Base-by-base conservation (phyloP, 768 basidiomycete genomes). In the Leccinum boreale region DNA sequence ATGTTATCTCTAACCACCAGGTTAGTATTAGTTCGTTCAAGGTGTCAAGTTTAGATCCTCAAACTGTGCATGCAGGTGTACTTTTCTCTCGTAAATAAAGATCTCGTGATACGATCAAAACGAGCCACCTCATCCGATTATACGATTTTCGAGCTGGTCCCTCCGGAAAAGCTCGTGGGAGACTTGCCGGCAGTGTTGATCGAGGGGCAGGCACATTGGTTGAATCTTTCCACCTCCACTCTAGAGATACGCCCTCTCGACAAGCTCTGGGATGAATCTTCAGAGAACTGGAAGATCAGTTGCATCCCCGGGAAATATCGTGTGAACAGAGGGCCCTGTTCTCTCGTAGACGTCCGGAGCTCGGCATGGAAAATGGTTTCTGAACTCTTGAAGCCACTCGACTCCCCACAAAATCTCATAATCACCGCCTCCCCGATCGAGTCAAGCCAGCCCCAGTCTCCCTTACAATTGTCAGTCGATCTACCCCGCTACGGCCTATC, bases 401-500 rank as follows among this genome's bases (percentile, higher is more conserved):
- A 73, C 17, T 36, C 39, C 26, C 23, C 55, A 1, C 45, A 58
- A 28, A 67, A 64, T 28, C 64, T 75, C 8, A 15, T 69, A 29
- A 53, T 76, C 24, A 66, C 53, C 0, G 24, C n/a, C 17, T 55
- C 50, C 12, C n/a, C 33, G 5, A 36, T 5, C 4, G 15, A 58
- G 24, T 23, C 45, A 17, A 12, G 31, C 36, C n/a, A 53, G 9
- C 3, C 23, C 14, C 35, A 15, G 0, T 45, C 53, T 17, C 28
- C 49, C 2, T 33, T 29, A 10, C 57, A 49, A 7, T 57, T 82
- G 0, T 65, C 59, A 1, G 67, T 75, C 36, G 55, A 64, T 0
- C 60, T 82, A 7, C 79, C 78, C 26, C 77, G 79, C n/a, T 77
- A 75, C 50, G 63, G 66, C 0, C 63, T 82, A 7, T 68, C 73